Percentiles rank a stretch among this genome's conserved stretches.
phyloP scores from a whole-genome alignment of 1,139 yeast species.

The Taphrina sp. region DNA sequence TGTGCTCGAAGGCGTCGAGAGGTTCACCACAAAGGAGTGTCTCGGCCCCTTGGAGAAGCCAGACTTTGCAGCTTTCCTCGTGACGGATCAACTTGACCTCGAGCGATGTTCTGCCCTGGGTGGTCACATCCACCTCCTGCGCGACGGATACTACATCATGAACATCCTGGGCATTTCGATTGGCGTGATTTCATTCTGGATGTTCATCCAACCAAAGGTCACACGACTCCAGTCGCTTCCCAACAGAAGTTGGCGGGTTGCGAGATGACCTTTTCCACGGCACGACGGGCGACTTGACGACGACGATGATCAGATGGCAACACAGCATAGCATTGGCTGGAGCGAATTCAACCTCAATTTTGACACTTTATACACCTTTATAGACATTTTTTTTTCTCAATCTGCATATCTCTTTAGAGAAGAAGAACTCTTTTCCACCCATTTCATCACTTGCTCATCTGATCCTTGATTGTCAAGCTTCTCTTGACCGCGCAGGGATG shows the following conservation, averaged over 20 bases:
- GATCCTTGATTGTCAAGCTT: too few species aligned
- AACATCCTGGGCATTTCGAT: constrained; percentile 66
- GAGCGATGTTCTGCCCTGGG: constrained; percentile 53
- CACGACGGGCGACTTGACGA: too few species aligned
- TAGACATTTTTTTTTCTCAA: background rate
- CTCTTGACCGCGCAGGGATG: too few species aligned
- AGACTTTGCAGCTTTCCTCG: constrained; percentile 38
- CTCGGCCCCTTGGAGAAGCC: constrained; percentile 28
- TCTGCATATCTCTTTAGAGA: too few species aligned
- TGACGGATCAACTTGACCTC: constrained; percentile 51
- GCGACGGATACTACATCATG: constrained; percentile 84
- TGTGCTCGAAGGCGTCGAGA: constrained; percentile 74
- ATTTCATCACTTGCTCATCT: too few species aligned
- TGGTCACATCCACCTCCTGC: constrained; percentile 56
- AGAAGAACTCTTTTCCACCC: too few species aligned
- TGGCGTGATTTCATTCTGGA: constrained; percentile 65
- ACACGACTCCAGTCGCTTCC: constrained; percentile 62
- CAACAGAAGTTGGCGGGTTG: constrained; percentile 65
- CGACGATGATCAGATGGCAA: background rate
- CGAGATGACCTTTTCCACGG: too few species aligned
- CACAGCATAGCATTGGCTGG: background rate
- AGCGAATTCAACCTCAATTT: background rate
- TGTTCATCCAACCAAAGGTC: constrained; percentile 64
- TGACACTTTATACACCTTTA: background rate
- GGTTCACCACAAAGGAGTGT: constrained; percentile 51